Evolutionary conservation across 441 rosid genomes (phyloP).

Genomic region (Populus hybrid): DNA sequence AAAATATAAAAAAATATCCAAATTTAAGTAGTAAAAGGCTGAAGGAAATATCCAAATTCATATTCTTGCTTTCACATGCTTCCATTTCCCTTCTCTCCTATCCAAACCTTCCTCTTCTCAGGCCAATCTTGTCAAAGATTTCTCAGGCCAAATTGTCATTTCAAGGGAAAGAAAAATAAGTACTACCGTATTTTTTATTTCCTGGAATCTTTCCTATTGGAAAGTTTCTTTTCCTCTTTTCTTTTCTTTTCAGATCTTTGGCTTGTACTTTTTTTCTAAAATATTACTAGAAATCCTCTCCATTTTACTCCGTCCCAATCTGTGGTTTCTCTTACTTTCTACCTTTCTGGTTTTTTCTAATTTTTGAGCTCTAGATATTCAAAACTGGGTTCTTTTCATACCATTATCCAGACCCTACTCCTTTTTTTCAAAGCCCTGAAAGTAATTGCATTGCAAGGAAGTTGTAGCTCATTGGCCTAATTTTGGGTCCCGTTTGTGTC

Average conservation of each 20-base stretch:
- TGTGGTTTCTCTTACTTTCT: neutral
- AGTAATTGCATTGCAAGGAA: conserved; percentile 19
- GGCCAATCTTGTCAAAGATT: neutral
- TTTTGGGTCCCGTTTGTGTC: conserved; percentile 50
- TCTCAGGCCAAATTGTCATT: neutral
- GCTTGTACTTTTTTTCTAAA: neutral
- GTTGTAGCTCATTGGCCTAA: conserved; percentile 20
- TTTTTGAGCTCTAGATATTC: conserved; percentile 17
- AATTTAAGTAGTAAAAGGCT: neutral
- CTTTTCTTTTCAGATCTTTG: neutral
- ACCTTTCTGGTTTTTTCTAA: neutral
- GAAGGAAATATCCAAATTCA: neutral
- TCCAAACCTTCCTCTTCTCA: neutral
- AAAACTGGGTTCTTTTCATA: conserved; percentile 1
- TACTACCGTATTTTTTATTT: neutral
- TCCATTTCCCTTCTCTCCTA: neutral
- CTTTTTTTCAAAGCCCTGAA: conserved; percentile 21
- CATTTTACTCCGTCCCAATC: neutral
- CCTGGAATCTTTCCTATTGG: too few relatives aligned
- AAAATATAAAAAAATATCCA: neutral
- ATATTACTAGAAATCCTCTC: neutral
- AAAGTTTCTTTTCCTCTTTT: too few relatives aligned
- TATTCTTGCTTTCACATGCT: conserved; percentile 6
- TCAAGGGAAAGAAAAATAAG: neutral
- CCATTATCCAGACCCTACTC: conserved; percentile 9